Percentiles rank a stretch among this genome's conserved stretches.
These are phyloP conservation scores for Camellia sinensis DNA, from an alignment of 148 eudicot species.

Conservation along the genomic window DNA sequence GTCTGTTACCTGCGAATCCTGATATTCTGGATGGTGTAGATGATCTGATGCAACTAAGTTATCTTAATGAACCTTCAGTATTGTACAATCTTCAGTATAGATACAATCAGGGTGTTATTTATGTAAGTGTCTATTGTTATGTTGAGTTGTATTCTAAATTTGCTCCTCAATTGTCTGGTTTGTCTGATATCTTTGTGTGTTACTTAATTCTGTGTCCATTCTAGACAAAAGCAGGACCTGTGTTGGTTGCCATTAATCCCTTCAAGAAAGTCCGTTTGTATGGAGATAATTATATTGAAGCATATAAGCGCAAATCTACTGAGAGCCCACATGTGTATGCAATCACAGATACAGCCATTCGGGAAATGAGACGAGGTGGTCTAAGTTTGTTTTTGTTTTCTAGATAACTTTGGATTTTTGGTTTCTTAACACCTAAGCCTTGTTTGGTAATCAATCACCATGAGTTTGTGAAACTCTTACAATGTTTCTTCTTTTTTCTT, in stretches of 20 bases:
- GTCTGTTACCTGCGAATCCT: slow-evolving; percentile 83
- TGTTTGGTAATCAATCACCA: slow-evolving; percentile 11
- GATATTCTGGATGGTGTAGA: slow-evolving; percentile 95
- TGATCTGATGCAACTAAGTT: slow-evolving; percentile 97
- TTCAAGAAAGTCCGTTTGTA: slow-evolving; percentile 77
- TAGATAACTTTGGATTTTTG: not conserved
- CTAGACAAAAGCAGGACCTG: slow-evolving; percentile 97
- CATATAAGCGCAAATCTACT: slow-evolving; percentile 59
- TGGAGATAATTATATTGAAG: slow-evolving; percentile 73
- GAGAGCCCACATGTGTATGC: slow-evolving; percentile 97
- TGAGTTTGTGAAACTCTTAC: slow-evolving; percentile 10
- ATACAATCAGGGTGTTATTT: slow-evolving; percentile 73
- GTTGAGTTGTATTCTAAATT: slow-evolving; percentile 5
- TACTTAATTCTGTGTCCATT: slow-evolving; percentile 13
- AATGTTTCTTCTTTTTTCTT: slow-evolving; percentile 18
- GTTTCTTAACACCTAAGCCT: not conserved
- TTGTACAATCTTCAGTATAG: slow-evolving; percentile 86
- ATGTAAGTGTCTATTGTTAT: slow-evolving; percentile 47
- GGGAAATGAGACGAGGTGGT: slow-evolving; percentile 90
- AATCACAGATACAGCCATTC: slow-evolving; percentile 81
- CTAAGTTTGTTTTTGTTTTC: slow-evolving; percentile 9
- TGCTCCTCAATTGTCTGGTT: slow-evolving; percentile 6
- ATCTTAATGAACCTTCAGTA: slow-evolving; percentile 86
- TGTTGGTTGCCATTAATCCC: slow-evolving; percentile 89
- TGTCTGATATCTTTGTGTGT: slow-evolving; percentile 8